Evolutionary conservation across 2,329 filamentous ascomycete genomes (phyloP), one percentile per base, ranked within the genome.

Genomic region (Colletotrichum melonis): DNA sequence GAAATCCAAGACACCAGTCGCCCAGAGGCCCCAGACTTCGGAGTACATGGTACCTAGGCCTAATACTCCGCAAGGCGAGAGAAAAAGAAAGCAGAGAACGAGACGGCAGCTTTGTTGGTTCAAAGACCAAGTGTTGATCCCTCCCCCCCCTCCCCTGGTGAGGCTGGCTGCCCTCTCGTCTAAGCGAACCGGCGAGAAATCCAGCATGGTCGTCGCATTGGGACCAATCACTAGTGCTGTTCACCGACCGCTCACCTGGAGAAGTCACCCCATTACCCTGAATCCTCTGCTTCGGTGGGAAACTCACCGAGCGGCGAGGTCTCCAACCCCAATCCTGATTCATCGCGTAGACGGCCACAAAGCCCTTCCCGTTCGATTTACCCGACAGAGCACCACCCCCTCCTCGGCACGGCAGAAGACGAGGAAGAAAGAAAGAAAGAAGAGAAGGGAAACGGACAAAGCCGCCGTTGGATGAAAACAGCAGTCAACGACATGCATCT

Each of bases 241-340:
- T 49, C 59, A 59, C 69, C 69, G 69, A 69, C 65, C 65, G 49
- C 63, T 71, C 63, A 62, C 68, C 56, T 71, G 9, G 19, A 11
- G 22, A 42, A n/a, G 42, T 55, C 62, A 32, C 42, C 67, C 52
- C 26, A 32, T 66, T 63, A 46, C 42, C 58, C 58, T 66, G 58
- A 72, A 59, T 58, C 52, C 28, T 28, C 42, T 30, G 38, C 22
- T 46, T 69, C 58, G 58, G 58, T 54, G 65, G 58, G 42, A 58
- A 58, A 38, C 22, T 59, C 57, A 69, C 69, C 69, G 64, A 72
- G 28, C 42, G 30, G 32, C 28, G 35, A 55, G 28, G 28, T 46
- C 63, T 14, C 35, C 32, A 55, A 30, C 35, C 56, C 54, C 55
- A 42, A 26, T 28, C 22, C 28, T 19, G 22, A 55, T 24, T 24